Percentiles rank a stretch among this genome's conserved stretches.
Evolutionary conservation across 2,329 filamentous ascomycete species (phyloP).

Genomic region (Clonostachys rosea): DNA sequence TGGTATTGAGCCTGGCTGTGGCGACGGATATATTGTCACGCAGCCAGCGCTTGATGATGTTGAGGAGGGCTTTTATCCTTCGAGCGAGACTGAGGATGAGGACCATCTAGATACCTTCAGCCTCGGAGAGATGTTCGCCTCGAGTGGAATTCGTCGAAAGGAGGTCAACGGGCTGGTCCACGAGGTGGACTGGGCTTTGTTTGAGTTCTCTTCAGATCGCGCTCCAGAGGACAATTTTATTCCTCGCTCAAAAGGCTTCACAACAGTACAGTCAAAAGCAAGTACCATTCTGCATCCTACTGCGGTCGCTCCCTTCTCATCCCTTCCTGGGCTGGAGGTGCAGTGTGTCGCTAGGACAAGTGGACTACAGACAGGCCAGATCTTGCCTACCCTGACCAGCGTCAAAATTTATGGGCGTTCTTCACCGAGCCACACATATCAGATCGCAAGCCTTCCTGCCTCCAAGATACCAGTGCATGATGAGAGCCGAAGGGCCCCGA

Average conservation of each 20-base stretch:
- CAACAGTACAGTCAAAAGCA: slow-evolving; percentile 6
- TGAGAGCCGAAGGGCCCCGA: slow-evolving; percentile 21
- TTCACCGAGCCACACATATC: slow-evolving; percentile 71
- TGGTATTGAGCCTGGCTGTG: slow-evolving; percentile 70
- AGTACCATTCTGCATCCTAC: slow-evolving; percentile 42
- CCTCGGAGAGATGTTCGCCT: slow-evolving; percentile 82
- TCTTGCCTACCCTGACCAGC: slow-evolving; percentile 72
- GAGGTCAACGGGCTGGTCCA: slow-evolving; percentile 69
- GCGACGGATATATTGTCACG: slow-evolving; percentile 76
- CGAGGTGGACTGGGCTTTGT: slow-evolving; percentile 94
- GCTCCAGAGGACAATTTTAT: slow-evolving; percentile 70
- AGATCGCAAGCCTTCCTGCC: slow-evolving; percentile 40
- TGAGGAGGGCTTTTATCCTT: slow-evolving; percentile 76
- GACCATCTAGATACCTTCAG: slow-evolving; percentile 80
- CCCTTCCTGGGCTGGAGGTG: slow-evolving; percentile 71
- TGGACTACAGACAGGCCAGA: slow-evolving; percentile 73
- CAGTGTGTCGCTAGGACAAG: slow-evolving; percentile 87
- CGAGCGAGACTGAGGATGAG: slow-evolving; percentile 63
- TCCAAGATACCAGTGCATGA: slow-evolving; percentile 5
- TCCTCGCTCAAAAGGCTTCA: slow-evolving; percentile 22
- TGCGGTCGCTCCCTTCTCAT: slow-evolving; percentile 52
- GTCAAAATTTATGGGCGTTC: slow-evolving; percentile 84
- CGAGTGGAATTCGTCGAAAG: slow-evolving; percentile 80
- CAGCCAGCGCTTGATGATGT: slow-evolving; percentile 90
- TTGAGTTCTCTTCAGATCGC: slow-evolving; percentile 71